Conservation (phyloP, 208 protist genomes). For the Leishmania arabica region DNA sequence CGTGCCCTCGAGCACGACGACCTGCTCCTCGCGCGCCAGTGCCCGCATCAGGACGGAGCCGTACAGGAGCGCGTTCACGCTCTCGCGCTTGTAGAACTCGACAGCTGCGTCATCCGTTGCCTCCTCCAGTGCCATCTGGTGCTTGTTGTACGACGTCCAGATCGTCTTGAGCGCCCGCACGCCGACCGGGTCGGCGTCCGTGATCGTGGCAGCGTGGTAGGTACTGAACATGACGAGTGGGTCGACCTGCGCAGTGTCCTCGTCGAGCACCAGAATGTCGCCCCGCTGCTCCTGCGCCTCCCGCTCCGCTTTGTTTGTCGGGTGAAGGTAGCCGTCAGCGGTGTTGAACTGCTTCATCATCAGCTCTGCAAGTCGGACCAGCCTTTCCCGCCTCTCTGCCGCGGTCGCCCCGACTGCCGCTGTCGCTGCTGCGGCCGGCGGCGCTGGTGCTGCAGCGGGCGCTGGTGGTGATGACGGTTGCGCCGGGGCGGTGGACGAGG, state of each 20-base stretch:
- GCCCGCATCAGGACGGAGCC: slow-evolving; percentile 76
- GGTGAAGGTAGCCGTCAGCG: slow-evolving; percentile 81
- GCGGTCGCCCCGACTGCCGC: neutral
- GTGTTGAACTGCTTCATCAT: slow-evolving; percentile 88
- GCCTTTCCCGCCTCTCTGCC: slow-evolving; percentile 30
- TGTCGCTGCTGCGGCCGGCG: slow-evolving; percentile 11
- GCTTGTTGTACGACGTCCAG: slow-evolving; percentile 70
- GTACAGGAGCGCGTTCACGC: slow-evolving; percentile 81
- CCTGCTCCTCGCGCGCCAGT: slow-evolving; percentile 63
- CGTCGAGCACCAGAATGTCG: slow-evolving; percentile 62
- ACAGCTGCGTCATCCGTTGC: slow-evolving; percentile 38
- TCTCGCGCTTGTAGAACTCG: slow-evolving; percentile 68
- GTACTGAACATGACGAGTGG: slow-evolving; percentile 78
- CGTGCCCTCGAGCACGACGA: slow-evolving; percentile 41
- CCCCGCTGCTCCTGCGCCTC: slow-evolving; percentile 65
- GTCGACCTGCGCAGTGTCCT: slow-evolving; percentile 73
- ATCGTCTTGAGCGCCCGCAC: slow-evolving; percentile 72
- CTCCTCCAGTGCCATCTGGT: slow-evolving; percentile 68
- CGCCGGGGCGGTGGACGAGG: neutral
- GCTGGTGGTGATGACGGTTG: neutral
- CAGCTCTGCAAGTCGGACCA: slow-evolving; percentile 63
- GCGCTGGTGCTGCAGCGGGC: slow-evolving; percentile 7
- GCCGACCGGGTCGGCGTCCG: slow-evolving; percentile 41
- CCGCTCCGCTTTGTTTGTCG: slow-evolving; percentile 41
- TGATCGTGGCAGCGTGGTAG: slow-evolving; percentile 52